phyloP scores from a whole-genome alignment of 352 stramenopile species.

The Pythium aristosporum region DNA sequence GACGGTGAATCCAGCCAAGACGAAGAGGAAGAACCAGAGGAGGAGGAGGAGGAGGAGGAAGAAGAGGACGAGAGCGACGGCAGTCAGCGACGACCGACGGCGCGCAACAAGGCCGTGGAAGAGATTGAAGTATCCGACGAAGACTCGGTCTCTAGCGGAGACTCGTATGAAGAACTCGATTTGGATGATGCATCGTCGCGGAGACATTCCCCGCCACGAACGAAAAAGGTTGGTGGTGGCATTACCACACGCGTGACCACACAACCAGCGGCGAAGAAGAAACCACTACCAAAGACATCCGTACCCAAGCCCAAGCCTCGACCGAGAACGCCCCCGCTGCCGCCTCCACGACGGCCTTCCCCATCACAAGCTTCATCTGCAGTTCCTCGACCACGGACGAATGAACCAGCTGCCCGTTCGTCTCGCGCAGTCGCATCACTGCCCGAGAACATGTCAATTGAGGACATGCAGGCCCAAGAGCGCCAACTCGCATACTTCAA shows the following conservation, averaged over 20 bases:
- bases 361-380: not conserved
- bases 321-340: not conserved
- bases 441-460: constrained; percentile 41
- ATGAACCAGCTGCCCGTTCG: not conserved
- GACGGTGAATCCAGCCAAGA: constrained; percentile 7
- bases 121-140: constrained; percentile 21
- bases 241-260: not conserved
- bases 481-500: constrained; percentile 42
- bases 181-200: not conserved
- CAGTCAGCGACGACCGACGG: not conserved
- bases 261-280: not conserved
- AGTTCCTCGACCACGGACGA: not conserved
- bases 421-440: constrained; percentile 23
- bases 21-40: constrained; percentile 14
- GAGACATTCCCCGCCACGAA: not conserved
- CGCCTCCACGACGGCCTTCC: not conserved
- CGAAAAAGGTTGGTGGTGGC: not conserved
- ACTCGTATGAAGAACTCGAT: constrained; percentile 8
- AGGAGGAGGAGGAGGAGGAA: constrained; percentile 6
- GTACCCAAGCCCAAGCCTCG: constrained; percentile 1
- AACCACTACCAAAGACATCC: not conserved
- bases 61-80: constrained; percentile 10
- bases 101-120: constrained; percentile 13
- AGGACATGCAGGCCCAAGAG: constrained; percentile 55
- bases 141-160: constrained; percentile 7